phyloP scores from a whole-genome alignment of 257 asterid species.

The Solanum tacnaense region DNA sequence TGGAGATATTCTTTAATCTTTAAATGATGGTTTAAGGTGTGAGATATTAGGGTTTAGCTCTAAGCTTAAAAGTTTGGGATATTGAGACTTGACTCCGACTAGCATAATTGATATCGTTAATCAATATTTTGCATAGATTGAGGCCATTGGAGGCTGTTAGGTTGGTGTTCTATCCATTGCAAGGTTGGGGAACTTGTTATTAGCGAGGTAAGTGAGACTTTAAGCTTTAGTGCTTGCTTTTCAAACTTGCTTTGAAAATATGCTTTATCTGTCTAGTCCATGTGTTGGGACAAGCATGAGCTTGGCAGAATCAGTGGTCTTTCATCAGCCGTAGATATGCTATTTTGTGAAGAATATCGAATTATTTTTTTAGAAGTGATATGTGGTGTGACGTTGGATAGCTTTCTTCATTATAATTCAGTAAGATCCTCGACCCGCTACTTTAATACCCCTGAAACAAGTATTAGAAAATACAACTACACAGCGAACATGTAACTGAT shows the following conservation, averaged over 20 bases:
- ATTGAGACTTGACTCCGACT: not conserved
- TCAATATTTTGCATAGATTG: not conserved
- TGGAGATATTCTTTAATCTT: not conserved
- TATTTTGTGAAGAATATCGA: too few relatives aligned
- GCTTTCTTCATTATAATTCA: not conserved
- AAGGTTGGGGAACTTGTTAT: not conserved
- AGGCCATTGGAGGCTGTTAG: not conserved
- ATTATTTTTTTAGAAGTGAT: too few relatives aligned
- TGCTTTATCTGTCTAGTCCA: not conserved
- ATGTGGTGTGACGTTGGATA: too few relatives aligned
- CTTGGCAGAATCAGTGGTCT: not conserved
- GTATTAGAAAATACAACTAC: not conserved
- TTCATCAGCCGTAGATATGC: too few relatives aligned
- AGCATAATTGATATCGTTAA: not conserved
- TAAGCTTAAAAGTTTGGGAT: not conserved
- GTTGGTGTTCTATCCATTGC: not conserved
- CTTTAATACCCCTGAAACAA: not conserved
- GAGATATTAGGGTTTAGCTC: not conserved
- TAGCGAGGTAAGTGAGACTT: not conserved
- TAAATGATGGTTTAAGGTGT: not conserved
- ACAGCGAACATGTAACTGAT: not conserved
- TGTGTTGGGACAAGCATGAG: not conserved
- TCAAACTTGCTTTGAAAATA: not conserved
- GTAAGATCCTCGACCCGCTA: not conserved
- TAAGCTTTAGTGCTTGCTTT: not conserved